Conservation (phyloP, 2,329 filamentous ascomycete species). For the Huntiella omanensis region DNA sequence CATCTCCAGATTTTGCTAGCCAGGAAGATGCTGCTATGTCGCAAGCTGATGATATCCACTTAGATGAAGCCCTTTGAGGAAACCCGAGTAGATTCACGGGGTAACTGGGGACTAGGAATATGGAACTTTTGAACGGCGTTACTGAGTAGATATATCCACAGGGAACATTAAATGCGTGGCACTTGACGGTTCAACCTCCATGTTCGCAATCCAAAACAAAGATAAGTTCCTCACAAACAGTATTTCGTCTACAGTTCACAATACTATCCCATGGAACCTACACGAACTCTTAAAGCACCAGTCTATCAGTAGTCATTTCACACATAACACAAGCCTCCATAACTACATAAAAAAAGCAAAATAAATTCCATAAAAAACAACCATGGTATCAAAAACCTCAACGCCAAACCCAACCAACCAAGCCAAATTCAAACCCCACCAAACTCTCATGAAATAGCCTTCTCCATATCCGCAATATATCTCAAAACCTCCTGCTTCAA, state of each 20-base stretch:
- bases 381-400: constrained; percentile 1
- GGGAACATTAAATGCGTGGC: too few species aligned
- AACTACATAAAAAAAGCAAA: constrained; percentile 3
- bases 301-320: neutral
- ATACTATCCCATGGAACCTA: too few species aligned
- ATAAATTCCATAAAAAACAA: constrained; percentile 1
- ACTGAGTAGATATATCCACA: too few species aligned
- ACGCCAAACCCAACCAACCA: constrained; percentile 5
- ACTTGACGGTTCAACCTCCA: too few species aligned
- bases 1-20: neutral
- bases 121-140: too few species aligned
- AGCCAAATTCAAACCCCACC: neutral
- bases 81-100: too few species aligned
- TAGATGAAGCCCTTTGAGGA: neutral
- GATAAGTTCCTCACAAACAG: too few species aligned
- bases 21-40: constrained; percentile 5
- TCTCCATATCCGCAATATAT: constrained; percentile 98
- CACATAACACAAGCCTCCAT: constrained; percentile 1
- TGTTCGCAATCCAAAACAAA: too few species aligned
- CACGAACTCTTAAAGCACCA: too few species aligned
- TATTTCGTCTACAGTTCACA: too few species aligned
- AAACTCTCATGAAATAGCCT: constrained; percentile 36
- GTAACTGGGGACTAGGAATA: too few species aligned
- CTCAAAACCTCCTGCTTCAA: constrained; percentile 93
- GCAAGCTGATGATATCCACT: constrained; percentile 2